Evolutionary conservation across 768 basidiomycete species (phyloP).

Genomic region (Podaxis sp.): DNA sequence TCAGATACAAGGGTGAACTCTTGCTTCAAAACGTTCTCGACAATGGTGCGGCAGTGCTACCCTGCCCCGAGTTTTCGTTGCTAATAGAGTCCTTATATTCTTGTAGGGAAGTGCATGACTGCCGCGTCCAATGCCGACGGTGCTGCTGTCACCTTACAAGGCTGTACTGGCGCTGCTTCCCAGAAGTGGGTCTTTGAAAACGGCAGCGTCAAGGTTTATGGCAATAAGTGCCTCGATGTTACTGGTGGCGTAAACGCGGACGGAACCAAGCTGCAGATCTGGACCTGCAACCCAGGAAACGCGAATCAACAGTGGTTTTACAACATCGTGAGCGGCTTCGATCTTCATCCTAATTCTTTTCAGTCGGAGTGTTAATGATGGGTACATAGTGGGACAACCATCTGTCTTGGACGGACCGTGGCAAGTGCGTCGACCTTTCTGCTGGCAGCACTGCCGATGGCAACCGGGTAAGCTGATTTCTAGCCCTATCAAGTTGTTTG

Average conservation of each 20-base stretch:
- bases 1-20: constrained; percentile 42
- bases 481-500: not conserved
- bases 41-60: constrained; percentile 29
- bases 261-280: constrained; percentile 52
- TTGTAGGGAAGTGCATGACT: constrained; percentile 49
- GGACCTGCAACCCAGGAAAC: constrained; percentile 42
- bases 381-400: constrained; percentile 33
- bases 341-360: not conserved
- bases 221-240: constrained; percentile 53
- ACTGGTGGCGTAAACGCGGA: constrained; percentile 38
- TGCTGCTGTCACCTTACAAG: constrained; percentile 45
- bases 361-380: not conserved
- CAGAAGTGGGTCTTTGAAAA: constrained; percentile 51
- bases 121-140: constrained; percentile 50
- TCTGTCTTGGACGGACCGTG: constrained; percentile 47
- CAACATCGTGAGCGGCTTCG: constrained; percentile 33
- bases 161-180: constrained; percentile 41
- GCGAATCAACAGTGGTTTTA: constrained; percentile 49
- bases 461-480: constrained; percentile 34
- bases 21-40: constrained; percentile 45
- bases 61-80: not conserved
- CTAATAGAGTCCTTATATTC: not conserved
- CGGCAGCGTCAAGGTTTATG: constrained; percentile 43
- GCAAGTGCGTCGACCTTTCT: constrained; percentile 51
- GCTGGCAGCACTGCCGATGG: constrained; percentile 40